Conservation (phyloP, 805 yeast genomes). For the Monosporozyma yasuniensis region DNA sequence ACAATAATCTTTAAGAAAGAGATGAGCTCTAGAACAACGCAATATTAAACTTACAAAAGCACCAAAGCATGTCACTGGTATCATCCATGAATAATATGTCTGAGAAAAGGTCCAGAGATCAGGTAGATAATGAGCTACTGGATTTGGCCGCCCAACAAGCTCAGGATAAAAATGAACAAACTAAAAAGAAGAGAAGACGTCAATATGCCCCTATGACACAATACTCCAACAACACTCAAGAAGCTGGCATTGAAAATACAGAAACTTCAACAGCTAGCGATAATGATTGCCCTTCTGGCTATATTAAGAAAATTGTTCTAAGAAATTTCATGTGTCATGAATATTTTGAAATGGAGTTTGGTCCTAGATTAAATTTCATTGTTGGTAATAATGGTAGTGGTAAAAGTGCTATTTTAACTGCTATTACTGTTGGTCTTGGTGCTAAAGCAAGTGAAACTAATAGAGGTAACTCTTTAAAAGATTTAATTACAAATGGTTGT, state of each 20-base stretch:
- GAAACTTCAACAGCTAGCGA: neutral
- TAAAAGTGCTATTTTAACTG: slow-evolving; percentile 80
- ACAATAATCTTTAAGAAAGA: neutral
- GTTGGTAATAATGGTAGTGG: slow-evolving; percentile 91
- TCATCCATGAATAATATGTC: neutral
- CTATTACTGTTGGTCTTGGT: slow-evolving; percentile 79
- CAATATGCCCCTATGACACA: slow-evolving; percentile 26
- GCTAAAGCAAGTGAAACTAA: slow-evolving; percentile 82
- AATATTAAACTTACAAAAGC: neutral
- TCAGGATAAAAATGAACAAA: slow-evolving; percentile 3
- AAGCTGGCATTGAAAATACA: neutral
- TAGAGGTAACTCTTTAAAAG: slow-evolving; percentile 65
- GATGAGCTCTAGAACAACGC: neutral
- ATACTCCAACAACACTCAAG: slow-evolving; percentile 3
- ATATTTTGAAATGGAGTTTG: slow-evolving; percentile 62
- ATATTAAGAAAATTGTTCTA: slow-evolving; percentile 52
- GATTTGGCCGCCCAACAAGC: slow-evolving; percentile 12
- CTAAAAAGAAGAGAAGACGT: slow-evolving; percentile 15
- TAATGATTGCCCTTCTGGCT: slow-evolving; percentile 42
- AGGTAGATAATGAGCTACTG: slow-evolving; percentile 13
- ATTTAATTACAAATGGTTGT: slow-evolving; percentile 69
- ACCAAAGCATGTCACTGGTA: neutral
- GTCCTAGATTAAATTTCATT: slow-evolving; percentile 76
- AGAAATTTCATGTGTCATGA: slow-evolving; percentile 87
- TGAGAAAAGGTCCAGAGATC: slow-evolving; percentile 12